Conservation (phyloP, 805 yeast genomes). For the Lipomyces spencermartinsiae region DNA sequence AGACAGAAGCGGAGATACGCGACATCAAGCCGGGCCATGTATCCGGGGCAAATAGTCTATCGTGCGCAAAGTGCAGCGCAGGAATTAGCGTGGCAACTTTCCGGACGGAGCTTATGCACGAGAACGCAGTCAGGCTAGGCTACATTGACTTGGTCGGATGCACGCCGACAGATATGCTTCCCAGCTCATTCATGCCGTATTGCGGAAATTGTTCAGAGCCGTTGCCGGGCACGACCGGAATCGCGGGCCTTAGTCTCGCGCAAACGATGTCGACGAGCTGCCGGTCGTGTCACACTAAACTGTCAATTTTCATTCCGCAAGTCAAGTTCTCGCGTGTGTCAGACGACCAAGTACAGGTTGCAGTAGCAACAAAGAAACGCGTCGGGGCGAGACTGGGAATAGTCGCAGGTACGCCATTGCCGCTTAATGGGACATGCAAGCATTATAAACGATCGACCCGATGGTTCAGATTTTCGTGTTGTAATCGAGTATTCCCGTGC, state of each 20-base stretch:
- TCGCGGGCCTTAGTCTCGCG: conserved; percentile 47
- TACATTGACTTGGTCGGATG: conserved; percentile 51
- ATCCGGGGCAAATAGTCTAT: conserved; percentile 43
- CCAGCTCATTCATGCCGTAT: conserved; percentile 47
- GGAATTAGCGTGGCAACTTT: conserved; percentile 47
- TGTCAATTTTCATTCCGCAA: conserved; percentile 46
- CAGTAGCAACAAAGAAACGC: conserved; percentile 31
- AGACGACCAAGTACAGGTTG: conserved; percentile 37
- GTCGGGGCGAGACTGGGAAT: conserved; percentile 44
- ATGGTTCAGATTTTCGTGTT: conserved; percentile 54
- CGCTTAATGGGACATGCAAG: conserved; percentile 49
- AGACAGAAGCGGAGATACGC: conserved; percentile 46
- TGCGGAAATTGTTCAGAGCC: conserved; percentile 47
- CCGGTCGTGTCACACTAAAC: conserved; percentile 48
- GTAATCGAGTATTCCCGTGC: conserved; percentile 52
- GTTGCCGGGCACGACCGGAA: conserved; percentile 40
- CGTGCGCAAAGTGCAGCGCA: conserved; percentile 48
- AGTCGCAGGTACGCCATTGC: conserved; percentile 49
- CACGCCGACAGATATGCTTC: conserved; percentile 47
- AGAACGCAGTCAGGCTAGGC: conserved; percentile 42
- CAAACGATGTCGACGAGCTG: conserved; percentile 45
- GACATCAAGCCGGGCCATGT: conserved; percentile 45
- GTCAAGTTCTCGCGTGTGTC: conserved; percentile 46
- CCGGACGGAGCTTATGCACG: conserved; percentile 47
- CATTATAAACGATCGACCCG: conserved; percentile 51